Base-by-base conservation (phyloP, 228 moss, liverwort and hornwort genomes). In the Sphagnum fallax region DNA sequence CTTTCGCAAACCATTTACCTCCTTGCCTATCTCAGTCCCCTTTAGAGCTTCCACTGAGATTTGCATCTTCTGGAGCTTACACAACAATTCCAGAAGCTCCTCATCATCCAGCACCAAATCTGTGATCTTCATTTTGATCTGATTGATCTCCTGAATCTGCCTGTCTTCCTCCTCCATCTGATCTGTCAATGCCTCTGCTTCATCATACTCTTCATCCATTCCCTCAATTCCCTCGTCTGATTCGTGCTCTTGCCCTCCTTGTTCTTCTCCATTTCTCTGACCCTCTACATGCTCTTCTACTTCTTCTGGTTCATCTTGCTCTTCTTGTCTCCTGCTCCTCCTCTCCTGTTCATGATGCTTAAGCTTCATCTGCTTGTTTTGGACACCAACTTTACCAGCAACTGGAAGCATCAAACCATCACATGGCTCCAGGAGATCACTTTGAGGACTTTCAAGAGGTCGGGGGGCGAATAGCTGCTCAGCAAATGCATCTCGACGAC, bases 21-120 rank as follows among this genome's bases (percentile, higher is more conserved):
- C 89, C 80, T 88, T 88, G 63, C 95, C 95, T 58, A 96, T 92
- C 73, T 86, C 86, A 47, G 91, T 96, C 55, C 90, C 95, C 92
- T 92, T 89, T 18, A 95, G 74, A 10, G 81, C 79, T 70, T 86
- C 84, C 76, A 95, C 90, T 52, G 90, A 90, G 50, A 95, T 81
- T 65, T 92, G 82, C 89, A 95, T 82, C 70, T 87, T 84, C 60
- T 92, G 79, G 76, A 95, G 65, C 65, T 78, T 84, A 66, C 76
- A 71, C 59, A 95, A 74, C 70, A 84, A 77, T 10, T 69, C 75
- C 77, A 90, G 50, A 70, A 88, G 69, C 52, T 83, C 78, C 48
- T 73, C 80, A 52, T 89, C 95, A n/a, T 83, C 82, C 95, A 92
- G 92, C 90, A 89, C 53, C 70, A 69, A 52, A 65, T 82, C 85